Base-by-base conservation (phyloP, 768 basidiomycete species). In the Pisolithus marmoratus region DNA sequence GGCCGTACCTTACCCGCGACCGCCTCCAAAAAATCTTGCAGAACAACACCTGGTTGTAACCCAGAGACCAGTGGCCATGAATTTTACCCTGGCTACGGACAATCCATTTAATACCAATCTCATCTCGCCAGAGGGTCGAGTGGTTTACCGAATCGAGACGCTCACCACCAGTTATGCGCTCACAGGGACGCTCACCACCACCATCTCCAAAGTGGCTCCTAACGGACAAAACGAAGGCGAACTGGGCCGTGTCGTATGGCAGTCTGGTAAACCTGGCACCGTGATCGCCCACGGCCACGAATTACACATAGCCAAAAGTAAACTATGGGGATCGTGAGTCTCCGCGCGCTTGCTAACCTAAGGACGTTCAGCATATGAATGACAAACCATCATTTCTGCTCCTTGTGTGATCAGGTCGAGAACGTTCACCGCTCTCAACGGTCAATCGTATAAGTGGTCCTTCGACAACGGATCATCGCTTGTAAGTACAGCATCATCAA, bases 371-470 rank as follows among this genome's bases (percentile, higher is more conserved):
- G 19, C 26, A 20, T 42, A 20, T 34, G 29, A 38, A 34, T 15
- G 8, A 17, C 43, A 11, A 17, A 22, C 15, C 20, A n/a, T 51
- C 8, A 4, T 19, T 29, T 29, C 38, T 22, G 24, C 31, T 38
- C 23, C 24, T 26, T 24, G 23, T 5, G 23, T 9, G 46, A 50
- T 49, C 45, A 67, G 66, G 46, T 69, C 66, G 34, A 57, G 66
- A 26, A 68, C 68, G 43, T 67, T 67, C 38, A 67, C 59, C 38
- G 68, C 66, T 23, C 58, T 69, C 57, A 67, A 67, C 43, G 66
- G 66, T 17, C 63, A 67, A 40, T 64, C 66, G 6, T 67, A 67
- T 51, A 67, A 67, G 52, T 67, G 66, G 66, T 60, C 65, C 19
- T 67, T 70, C 38, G 62, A 63, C 26, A 68, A 68, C 7, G 66